Evolutionary conservation across 75 land plant genomes (phyloP), one percentile per base, ranked within the genome.

Genomic region (Picea glauca): DNA sequence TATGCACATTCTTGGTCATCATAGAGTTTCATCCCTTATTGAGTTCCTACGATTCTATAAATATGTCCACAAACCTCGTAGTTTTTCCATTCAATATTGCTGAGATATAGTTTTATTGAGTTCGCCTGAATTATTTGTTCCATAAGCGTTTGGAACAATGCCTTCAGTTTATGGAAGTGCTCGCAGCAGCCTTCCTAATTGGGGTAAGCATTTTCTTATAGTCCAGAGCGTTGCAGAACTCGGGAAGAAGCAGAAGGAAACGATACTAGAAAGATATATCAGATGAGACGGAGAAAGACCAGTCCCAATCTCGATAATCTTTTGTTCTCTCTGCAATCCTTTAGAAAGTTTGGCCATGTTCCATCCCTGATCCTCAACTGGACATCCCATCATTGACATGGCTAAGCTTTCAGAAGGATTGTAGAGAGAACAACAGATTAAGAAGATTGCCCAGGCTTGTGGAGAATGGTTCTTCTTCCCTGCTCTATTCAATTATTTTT

Each of bases 391-490:
- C 9, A 77, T 84, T n/a, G 82, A 80, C 78, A 58, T 84, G 20
- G 65, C 82, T 58, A 58, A 77, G 30, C 76, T 84, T 15, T 62
- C 31, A 18, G 61, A 13, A 17, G 81, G 68, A 2, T 20, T 76
- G 21, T 40, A 76, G 5, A 60, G 58, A 15, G 86, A 81, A 35
- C 4, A 4, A 40, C 0, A 40, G 4, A 72, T 30, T 7, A 61
- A n/a, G 8, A 84, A 81, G 76, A 65, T 82, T 30, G 80, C 67
- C 21, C 38, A 64, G n/a, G 90, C 90, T 82, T 83, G 87, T 72
- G 23, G 80, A 56, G 81, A 80, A 0, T 87, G 83, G 85, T 83
- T 83, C 3, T 87, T 87, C 78, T 87, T 84, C 21, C 85, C 84
- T 78, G 88, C 83, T 78, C 18, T 1, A 40, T 30, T 26, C 15